These are phyloP conservation scores for Mycena belliarum DNA, from an alignment of 768 basidiomycete species.

Conservation along the genomic window DNA sequence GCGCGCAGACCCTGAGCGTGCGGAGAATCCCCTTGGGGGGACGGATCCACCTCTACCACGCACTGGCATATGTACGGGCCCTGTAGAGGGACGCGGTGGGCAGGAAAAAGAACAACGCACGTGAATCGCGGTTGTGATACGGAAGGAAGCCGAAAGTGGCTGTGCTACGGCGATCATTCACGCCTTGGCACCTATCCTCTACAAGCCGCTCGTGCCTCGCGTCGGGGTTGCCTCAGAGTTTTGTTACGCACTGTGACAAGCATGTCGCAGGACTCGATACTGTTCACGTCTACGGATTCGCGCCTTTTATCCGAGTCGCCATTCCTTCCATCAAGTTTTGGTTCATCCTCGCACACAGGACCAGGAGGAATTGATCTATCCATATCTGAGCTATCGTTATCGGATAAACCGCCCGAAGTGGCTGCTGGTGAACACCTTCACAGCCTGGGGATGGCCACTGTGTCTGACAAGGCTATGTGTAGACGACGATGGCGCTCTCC, in stretches of 20 bases:
- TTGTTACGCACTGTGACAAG: neutral
- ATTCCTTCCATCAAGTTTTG: conserved; percentile 25
- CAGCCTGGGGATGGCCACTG: neutral
- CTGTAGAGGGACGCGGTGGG: too few species aligned
- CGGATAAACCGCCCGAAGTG: conserved; percentile 15
- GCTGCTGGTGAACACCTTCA: neutral
- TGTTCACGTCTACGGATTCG: conserved; percentile 17
- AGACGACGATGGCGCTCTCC: neutral
- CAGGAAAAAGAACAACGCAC: too few species aligned
- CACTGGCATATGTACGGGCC: too few species aligned
- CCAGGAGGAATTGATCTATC: conserved; percentile 36
- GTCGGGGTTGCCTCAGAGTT: too few species aligned
- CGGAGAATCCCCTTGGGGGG: too few species aligned
- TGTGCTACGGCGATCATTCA: too few species aligned
- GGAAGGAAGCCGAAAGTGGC: too few species aligned
- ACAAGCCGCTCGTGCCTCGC: too few species aligned
- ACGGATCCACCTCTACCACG: too few species aligned
- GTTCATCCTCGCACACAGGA: conserved; percentile 26
- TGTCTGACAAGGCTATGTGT: neutral
- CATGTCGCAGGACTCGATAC: conserved; percentile 6
- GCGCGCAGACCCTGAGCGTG: too few species aligned
- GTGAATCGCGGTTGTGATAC: too few species aligned
- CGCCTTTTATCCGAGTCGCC: conserved; percentile 35
- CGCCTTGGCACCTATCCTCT: too few species aligned
- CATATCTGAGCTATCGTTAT: conserved; percentile 38